Percentiles rank a stretch among this genome's conserved stretches.
Conservation (phyloP, 805 yeast species). For the Suhomyces sp. region DNA sequence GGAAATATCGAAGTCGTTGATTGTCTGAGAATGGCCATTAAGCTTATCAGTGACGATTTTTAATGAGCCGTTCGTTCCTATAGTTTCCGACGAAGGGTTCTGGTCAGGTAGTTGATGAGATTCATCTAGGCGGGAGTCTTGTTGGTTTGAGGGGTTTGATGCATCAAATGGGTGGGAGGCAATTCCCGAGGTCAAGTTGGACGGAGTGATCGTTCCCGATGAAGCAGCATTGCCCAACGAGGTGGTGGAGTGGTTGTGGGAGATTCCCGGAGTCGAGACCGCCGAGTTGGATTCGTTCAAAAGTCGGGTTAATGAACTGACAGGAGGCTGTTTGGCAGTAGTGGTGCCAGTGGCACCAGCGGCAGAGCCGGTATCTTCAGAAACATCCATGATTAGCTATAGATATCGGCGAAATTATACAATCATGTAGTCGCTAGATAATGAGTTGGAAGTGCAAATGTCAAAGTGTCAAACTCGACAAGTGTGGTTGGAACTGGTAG, state of each 20-base stretch:
- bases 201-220: conserved; percentile 12
- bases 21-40: not conserved
- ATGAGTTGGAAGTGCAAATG: not conserved
- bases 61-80: conserved; percentile 1
- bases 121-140: not conserved
- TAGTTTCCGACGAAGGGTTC: not conserved
- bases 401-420: not conserved
- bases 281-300: conserved; percentile 31
- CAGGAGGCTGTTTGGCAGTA: conserved; percentile 16
- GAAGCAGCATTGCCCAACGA: conserved; percentile 6
- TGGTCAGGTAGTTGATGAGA: not conserved
- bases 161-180: not conserved
- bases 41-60: conserved; percentile 3
- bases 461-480: not conserved
- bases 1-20: conserved; percentile 7
- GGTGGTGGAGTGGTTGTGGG: conserved; percentile 3
- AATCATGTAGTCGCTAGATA: not conserved
- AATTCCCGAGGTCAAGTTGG: conserved; percentile 3
- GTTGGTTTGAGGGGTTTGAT: not conserved
- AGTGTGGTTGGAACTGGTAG: not conserved
- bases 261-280: conserved; percentile 9
- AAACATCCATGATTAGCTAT: conserved; percentile 1
- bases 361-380: not conserved
- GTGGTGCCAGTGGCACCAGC: not conserved
- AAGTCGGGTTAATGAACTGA: conserved; percentile 37